Base-by-base conservation (phyloP, 1,284 basidiomycete species). In the Coniferiporia weirii region DNA sequence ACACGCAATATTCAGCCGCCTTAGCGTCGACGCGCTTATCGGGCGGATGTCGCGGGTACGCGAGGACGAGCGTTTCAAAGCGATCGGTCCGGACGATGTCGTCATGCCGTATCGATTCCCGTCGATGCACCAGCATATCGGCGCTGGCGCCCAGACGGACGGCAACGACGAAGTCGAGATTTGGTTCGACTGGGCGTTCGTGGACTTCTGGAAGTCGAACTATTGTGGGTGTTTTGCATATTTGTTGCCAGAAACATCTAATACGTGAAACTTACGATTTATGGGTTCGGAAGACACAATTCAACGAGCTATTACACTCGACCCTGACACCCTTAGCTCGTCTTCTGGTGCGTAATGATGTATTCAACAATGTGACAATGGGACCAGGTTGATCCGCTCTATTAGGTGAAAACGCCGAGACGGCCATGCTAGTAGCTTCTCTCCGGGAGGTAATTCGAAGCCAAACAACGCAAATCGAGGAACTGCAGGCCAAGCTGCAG, bases 201-300 rank as follows among this genome's bases (percentile, higher is more conserved):
- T 98, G n/a, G 96, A 99, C 72, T 99, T 98, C 70, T 95, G 94
- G 89, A 98, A 98, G 75, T 93, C 93, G 56, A 95, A 96, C 69
- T 96, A 94, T 67, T 92, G 95, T 95, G 66, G 69, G 91, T 77
- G 46, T 57, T 34, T 3, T 27, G 27, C 27, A 27, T 44, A 45
- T 40, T 17, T 38, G 9, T 38, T 57, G n/a, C 43, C 56, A n/a
- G 40, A 27, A 27, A 27, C 2, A 27, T 27, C 27, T 27, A 27
- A 27, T 43, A n/a, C 40, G 10, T 43, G 40, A n/a, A 43, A n/a
- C 40, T 48, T 32, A 8, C 17, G n/a, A 38, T 43, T 22, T 44
- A 53, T 15, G 15, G 27, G 27, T 8, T 45, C 17, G 44, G 49
- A 61, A 89, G 87, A 89, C 71, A 82, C 87, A 6, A 73, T 89